Conservation (phyloP, 495 filamentous ascomycete species). For the Aspergillus cristatus region DNA sequence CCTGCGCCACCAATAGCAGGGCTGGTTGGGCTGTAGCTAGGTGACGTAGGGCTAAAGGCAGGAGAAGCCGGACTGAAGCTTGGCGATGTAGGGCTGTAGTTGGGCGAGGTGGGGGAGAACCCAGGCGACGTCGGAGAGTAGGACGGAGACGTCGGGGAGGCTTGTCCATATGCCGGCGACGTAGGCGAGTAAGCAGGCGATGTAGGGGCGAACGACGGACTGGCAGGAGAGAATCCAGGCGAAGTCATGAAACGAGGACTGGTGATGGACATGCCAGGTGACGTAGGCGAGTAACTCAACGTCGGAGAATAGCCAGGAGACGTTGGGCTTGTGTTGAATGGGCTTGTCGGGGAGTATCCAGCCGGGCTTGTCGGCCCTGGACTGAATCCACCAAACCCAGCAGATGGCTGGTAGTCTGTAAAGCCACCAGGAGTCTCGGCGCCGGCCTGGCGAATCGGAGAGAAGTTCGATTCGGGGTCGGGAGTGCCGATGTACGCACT, state of each 20-base stretch:
- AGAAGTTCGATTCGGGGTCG: constrained; percentile 76
- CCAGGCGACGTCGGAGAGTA: constrained; percentile 80
- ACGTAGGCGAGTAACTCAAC: constrained; percentile 56
- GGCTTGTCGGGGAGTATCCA: constrained; percentile 61
- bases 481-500: constrained; percentile 65
- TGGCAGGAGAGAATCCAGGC: constrained; percentile 53
- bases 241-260: constrained; percentile 45
- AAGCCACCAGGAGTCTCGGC: constrained; percentile 73
- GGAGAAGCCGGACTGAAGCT: constrained; percentile 53
- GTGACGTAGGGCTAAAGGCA: constrained; percentile 47
- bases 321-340: constrained; percentile 69
- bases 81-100: constrained; percentile 55
- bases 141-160: constrained; percentile 58
- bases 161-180: constrained; percentile 58
- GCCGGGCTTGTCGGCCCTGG: constrained; percentile 61
- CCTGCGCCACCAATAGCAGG: constrained; percentile 44
- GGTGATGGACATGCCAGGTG: constrained; percentile 50
- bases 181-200: constrained; percentile 81
- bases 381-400: constrained; percentile 54
- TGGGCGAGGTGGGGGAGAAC: constrained; percentile 66
- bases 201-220: constrained; percentile 62
- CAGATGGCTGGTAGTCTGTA: constrained; percentile 46
- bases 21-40: constrained; percentile 61
- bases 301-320: constrained; percentile 70
- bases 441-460: constrained; percentile 71